Evolutionary conservation across 2,329 filamentous ascomycete genomes (phyloP).

Genomic region (Cylindrodendrum hubeiense): DNA sequence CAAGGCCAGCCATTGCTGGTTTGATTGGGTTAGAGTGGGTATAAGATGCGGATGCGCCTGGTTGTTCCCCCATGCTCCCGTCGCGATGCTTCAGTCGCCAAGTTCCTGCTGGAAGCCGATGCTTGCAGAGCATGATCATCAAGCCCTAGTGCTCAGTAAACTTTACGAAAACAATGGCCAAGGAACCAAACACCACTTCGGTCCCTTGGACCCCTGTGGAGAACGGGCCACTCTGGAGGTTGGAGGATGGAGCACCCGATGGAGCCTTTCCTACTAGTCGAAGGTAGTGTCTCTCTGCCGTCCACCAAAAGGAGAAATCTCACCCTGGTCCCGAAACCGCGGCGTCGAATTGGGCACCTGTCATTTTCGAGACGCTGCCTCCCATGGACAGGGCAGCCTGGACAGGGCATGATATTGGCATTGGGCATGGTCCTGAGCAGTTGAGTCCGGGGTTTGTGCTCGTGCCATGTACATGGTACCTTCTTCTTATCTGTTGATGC

Average conservation of each 20-base stretch:
- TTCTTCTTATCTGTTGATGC: conserved; percentile 32
- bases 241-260: conserved; percentile 11
- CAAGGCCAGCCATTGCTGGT: background rate
- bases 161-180: conserved; percentile 17
- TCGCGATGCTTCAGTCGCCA: conserved; percentile 3
- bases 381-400: conserved; percentile 1
- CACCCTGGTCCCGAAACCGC: conserved; percentile 38
- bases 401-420: conserved; percentile 12
- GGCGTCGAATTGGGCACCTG: conserved; percentile 31
- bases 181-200: conserved; percentile 8
- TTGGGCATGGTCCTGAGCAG: conserved; percentile 11
- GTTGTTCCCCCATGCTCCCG: background rate
- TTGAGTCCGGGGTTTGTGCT: background rate
- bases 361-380: conserved; percentile 33
- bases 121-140: background rate
- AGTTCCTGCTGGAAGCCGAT: background rate
- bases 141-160: background rate
- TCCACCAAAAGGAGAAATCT: conserved; percentile 34
- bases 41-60: conserved; percentile 2
- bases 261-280: conserved; percentile 19
- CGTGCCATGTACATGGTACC: conserved; percentile 14
- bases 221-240: conserved; percentile 11
- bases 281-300: conserved; percentile 12
- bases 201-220: conserved; percentile 11
- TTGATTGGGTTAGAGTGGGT: conserved; percentile 2